Percentiles rank a stretch among this genome's conserved stretches.
phyloP scores from a whole-genome alignment of 1,284 basidiomycete genomes.

The Inonotus obliquus region DNA sequence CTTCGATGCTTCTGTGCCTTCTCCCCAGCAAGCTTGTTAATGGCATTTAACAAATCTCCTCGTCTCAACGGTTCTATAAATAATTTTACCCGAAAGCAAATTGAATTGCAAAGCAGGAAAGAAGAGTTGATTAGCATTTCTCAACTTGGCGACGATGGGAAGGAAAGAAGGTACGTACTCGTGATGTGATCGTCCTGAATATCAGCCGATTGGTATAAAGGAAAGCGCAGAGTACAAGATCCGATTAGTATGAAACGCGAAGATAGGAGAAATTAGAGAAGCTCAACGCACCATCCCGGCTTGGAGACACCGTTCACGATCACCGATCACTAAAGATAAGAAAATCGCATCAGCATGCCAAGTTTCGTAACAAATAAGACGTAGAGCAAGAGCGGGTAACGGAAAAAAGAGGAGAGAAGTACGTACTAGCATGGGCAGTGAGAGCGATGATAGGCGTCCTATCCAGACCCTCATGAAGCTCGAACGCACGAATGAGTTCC shows the following conservation, averaged over 20 bases:
- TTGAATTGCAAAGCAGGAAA: conserved; percentile 21
- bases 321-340: conserved; percentile 76
- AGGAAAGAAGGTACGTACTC: conserved; percentile 41
- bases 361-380: conserved; percentile 4
- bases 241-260: neutral
- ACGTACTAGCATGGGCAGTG: conserved; percentile 86
- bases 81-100: neutral
- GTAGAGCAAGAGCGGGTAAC: neutral
- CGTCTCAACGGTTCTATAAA: conserved; percentile 65
- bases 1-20: conserved; percentile 25
- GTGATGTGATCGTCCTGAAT: conserved; percentile 64
- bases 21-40: conserved; percentile 64
- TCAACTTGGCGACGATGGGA: neutral
- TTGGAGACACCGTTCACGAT: conserved; percentile 88
- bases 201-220: neutral
- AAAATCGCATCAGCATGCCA: conserved; percentile 12
- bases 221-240: neutral
- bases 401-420: neutral
- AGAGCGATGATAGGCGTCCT: conserved; percentile 93
- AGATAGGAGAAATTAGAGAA: neutral
- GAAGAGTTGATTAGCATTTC: neutral
- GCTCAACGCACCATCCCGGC: conserved; percentile 69
- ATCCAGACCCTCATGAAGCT: conserved; percentile 67
- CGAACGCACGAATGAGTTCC: conserved; percentile 76
- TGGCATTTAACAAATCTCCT: conserved; percentile 71